Evolutionary conservation across 768 basidiomycete genomes (phyloP).

Genomic region (Boletus subcaerulescens): DNA sequence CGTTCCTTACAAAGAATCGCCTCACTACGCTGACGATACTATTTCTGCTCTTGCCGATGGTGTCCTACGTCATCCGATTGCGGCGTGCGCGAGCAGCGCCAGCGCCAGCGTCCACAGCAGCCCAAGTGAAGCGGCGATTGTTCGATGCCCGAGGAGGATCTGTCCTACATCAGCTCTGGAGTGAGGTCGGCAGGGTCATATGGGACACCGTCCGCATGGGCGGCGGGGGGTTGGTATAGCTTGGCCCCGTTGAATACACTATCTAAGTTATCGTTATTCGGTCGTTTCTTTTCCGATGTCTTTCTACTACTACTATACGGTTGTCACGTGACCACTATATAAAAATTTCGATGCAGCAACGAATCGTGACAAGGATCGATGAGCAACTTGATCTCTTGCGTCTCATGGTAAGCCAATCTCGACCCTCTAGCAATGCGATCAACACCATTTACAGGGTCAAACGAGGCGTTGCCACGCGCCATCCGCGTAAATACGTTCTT

Average conservation of each 20-base stretch:
- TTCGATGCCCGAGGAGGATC: constrained; percentile 38
- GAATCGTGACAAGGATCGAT: constrained; percentile 33
- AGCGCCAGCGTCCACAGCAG: constrained; percentile 42
- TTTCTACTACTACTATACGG: background rate
- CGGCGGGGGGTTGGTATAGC: constrained; percentile 67
- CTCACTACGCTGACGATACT: constrained; percentile 45
- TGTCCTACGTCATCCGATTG: constrained; percentile 51
- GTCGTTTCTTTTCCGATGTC: background rate
- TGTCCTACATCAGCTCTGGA: constrained; percentile 45
- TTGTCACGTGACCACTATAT: constrained; percentile 16
- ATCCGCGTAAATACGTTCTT: constrained; percentile 86
- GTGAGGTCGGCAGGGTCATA: constrained; percentile 49
- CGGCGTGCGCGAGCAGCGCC: constrained; percentile 37
- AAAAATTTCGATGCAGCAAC: constrained; percentile 6
- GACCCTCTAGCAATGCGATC: background rate
- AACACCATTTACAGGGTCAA: constrained; percentile 54
- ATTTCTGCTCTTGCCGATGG: constrained; percentile 40
- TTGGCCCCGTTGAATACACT: background rate
- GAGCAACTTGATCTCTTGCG: constrained; percentile 74
- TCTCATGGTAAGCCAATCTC: constrained; percentile 47
- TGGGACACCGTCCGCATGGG: constrained; percentile 73
- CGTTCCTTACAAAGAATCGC: constrained; percentile 47
- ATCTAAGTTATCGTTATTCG: constrained; percentile 18
- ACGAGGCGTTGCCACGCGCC: constrained; percentile 67
- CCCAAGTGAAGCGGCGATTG: constrained; percentile 56